These are phyloP conservation scores for Rhododendron molle DNA, from an alignment of 148 eudicot genomes.

Conservation along the genomic window DNA sequence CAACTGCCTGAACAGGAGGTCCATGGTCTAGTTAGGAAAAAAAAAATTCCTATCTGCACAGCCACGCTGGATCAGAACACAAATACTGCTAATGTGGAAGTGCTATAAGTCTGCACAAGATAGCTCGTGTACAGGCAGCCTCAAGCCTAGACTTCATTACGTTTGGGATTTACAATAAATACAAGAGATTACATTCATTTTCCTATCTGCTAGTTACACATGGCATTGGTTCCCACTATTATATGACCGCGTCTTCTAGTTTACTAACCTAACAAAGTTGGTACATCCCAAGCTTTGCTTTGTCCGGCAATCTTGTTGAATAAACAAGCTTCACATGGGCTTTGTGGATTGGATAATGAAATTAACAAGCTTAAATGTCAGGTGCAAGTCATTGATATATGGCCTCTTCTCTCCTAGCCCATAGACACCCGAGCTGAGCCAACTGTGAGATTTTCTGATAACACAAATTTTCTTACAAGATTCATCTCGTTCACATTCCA, in stretches of 20 bases:
- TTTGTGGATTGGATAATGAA: neutral
- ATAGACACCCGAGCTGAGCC: too few relatives aligned
- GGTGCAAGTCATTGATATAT: neutral
- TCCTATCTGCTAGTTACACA: neutral
- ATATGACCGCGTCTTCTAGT: neutral
- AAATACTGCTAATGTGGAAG: neutral
- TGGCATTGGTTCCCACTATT: neutral
- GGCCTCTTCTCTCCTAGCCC: neutral
- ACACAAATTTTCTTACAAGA: too few relatives aligned
- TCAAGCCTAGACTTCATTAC: neutral
- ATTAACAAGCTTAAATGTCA: neutral
- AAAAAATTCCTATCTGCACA: neutral
- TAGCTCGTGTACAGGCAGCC: neutral
- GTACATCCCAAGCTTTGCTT: neutral
- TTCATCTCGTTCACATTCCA: too few relatives aligned
- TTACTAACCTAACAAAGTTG: neutral
- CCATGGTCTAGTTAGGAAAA: neutral
- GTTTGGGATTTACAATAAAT: neutral
- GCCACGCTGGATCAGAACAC: neutral
- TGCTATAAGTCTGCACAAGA: neutral
- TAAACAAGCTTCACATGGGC: neutral
- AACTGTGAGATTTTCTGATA: too few relatives aligned
- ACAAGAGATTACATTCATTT: neutral
- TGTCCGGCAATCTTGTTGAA: neutral
- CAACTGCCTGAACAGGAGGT: neutral